Evolutionary conservation across 2,329 filamentous ascomycete genomes (phyloP), one percentile per base, ranked within the genome.

Genomic region (Fusarium odoratissimum): DNA sequence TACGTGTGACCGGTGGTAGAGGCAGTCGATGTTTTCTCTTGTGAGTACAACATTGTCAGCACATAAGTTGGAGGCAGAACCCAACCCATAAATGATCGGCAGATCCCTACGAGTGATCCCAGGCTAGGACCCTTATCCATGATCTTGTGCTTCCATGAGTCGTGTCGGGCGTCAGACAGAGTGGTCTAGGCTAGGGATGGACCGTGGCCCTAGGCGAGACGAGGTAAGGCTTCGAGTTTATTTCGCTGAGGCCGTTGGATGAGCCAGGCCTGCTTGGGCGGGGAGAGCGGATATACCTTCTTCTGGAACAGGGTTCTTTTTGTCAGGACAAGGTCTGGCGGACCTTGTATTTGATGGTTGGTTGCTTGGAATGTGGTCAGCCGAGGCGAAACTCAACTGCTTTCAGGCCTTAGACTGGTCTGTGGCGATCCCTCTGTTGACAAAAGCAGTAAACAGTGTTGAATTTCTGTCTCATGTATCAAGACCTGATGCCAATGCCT

Each of bases 161-260:
- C 35, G 64, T 38, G 49, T 31, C 35, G 31, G 51, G 21, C 51
- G 56, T 64, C 55, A 46, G 45, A 60, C 56, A 45, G 31, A 35
- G 14, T 6, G 30, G 30, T 54, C 60, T 51, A 52, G 23, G 35
- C 38, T 28, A 40, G 41, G 37, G 41, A 44, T 60, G 48, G 41
- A 46, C 30, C 41, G 58, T 28, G 41, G 38, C 44, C 56, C 51
- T 37, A 41, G 42, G 41, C 17, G 37, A 37, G 33, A 58, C 38
- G 30, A 19, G 41, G 60, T 23, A 52, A 64, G 44, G 66, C 51
- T 51, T 69, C 40, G 31, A 66, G 21, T 40, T 38, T 59, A 52
- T 38, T 51, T 45, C 37, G n/a, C 35, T 30, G 38, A 44, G 59
- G 48, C 57, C 30, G 23, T 44, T 54, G 25, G 48, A 30, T 35